Evolutionary conservation across 371 early-diverging fungal genomes (phyloP), one percentile per base, ranked within the genome.

Genomic region (Phascolomyces articulosus): DNA sequence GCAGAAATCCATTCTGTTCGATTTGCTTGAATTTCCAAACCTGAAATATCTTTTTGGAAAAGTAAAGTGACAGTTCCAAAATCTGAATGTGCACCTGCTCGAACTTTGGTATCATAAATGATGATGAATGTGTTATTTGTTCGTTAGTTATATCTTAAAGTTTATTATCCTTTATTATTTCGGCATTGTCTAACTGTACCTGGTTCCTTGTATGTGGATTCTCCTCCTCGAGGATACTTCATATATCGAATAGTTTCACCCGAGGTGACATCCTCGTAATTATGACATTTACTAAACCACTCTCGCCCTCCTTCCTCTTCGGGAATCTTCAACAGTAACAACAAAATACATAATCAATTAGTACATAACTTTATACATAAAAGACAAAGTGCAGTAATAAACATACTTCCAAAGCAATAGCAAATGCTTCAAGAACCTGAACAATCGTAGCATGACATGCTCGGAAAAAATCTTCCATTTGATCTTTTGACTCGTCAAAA

Each of bases 61-160:
- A 89, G 66, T n/a, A 90, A 60, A 4, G 91, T 89, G 27, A 87
- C 57, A 8, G 79, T 70, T 11, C 91, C 91, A 65, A 85, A 89
- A 66, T 89, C 89, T 3, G 86, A 73, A 53, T 85, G 83, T 1
- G 64, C 48, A 6, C 64, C 64, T 6, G 64, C 47, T 29, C 64
- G 57, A 7, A 58, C 64, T 34, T 28, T 28, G 23, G 10, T 29
- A n/a, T n/a, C n/a, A 34, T 0, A 38, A 21, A 24, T 7, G 18
- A 3, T 29, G 28, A 4, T 18, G 26, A 0, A 55, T 15, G 2
- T 55, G 11, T 2, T 18, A 23, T n/a, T n/a, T n/a, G n/a, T n/a
- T n/a, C n/a, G n/a, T n/a, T n/a, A n/a, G n/a, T n/a, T n/a, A n/a
- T n/a, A n/a, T n/a, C n/a, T n/a, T n/a, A n/a, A n/a, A n/a, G n/a